Evolutionary conservation across 2,329 filamentous ascomycete genomes (phyloP), one percentile per base, ranked within the genome.

Genomic region (Hypoxylon sp.): DNA sequence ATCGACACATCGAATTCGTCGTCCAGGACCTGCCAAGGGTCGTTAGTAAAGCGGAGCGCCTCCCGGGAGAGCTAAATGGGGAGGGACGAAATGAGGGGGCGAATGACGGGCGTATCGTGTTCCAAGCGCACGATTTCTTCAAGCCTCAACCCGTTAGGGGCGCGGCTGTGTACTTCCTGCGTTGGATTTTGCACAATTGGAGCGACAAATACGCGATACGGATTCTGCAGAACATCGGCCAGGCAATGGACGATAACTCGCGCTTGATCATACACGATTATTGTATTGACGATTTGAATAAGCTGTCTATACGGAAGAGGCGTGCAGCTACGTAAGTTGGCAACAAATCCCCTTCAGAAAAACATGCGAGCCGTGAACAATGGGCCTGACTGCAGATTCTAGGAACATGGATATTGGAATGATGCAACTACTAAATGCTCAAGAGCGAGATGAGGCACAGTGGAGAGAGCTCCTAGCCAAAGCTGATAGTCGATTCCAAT

Each of bases 141-240:
- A 69, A 66, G 3, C 72, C 75, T 2, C 75, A 78, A 45, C 76
- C 75, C 0, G 58, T 76, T n/a, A 68, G 65, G 21, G 72, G 73
- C 9, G 76, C 75, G 2, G 72, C 72, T 14, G 73, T 68, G 5
- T 78, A 78, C 48, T 74, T 69, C 41, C 61, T 77, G 4, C 59
- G 68, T 36, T 73, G 65, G 6, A 67, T 80, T 3, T 70, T 81
- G 10, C 79, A 81, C 53, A 77, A 81, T 62, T 81, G 77, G 77
- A 55, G 51, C 34, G 51, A 57, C n/a, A 46, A 56, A 19, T 56
- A 56, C n/a, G 52, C 52, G 3, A 10, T 56, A 2, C 23, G 9
- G 13, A 46, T 56, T 23, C 11, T 56, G n/a, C 38, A 14, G 19
- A 45, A 56, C 23, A 46, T 46, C 5, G 52, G 52, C 17, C 25